Base-by-base conservation (phyloP, 73 alveolate genomes). In the Tetrahymena borealis region DNA sequence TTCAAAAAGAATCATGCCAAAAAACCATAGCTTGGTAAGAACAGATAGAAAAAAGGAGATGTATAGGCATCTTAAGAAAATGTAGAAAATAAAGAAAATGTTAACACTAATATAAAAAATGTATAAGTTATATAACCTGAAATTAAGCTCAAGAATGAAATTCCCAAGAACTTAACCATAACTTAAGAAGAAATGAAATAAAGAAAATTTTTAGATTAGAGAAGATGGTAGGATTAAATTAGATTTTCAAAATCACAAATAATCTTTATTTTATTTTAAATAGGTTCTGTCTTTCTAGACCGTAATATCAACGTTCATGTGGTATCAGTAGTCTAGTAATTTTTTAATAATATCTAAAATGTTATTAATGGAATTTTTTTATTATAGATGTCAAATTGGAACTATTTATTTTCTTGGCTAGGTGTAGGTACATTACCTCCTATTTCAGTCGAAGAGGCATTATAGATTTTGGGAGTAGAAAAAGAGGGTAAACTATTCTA, bases 261-360 rank as follows among this genome's bases (percentile, higher is more conserved):
- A 20, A 60, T 60, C 5, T 24, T 0, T 13, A 0, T 60, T 60
- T 1, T 0, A 24, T 42, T 60, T 60, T n/a, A 20, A 0, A n/a
- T 60, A 60, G 85, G 85, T 60, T 60, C 94, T 93, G 99, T 42
- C 91, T 97, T 35, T 95, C 98, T 11, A 91, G 99, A 39, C 98
- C 99, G 0, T 90, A 97, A 91, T 96, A 97, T 91, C 95, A 97
- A 32, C 96, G 96, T 39, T 91, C 97, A 7, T 97, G 99, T 79
- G 99, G 99, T 1, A 97, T 97, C 11, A 91, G 98, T 37, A 95
- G 98, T 38, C 94, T 97, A 15, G 97, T 95, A 33, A 90, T 5
- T 3, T 60, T 60, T 13, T 10, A 15, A 24, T 1, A n/a, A 10
- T 24, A n/a, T 10, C 3, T 4, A 3, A 10, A 9, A 3, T 15